Percentiles rank a stretch among this genome's conserved stretches.
Evolutionary conservation across 2,329 filamentous ascomycete species (phyloP).

Genomic region (Myriosclerotinia curreyana): DNA sequence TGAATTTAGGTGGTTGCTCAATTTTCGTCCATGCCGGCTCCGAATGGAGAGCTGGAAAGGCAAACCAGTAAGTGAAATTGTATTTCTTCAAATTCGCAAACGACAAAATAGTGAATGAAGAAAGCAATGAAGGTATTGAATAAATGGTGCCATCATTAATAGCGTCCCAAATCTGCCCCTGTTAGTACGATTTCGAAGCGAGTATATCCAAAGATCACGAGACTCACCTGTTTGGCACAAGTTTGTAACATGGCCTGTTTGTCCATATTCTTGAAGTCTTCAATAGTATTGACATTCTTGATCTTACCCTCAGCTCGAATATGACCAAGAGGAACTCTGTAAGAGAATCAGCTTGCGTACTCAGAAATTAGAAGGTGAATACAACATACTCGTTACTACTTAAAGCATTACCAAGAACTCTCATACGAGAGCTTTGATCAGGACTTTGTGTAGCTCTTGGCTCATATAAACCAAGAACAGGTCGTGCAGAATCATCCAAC

Average conservation of each 20-base stretch:
- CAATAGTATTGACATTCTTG: slow-evolving; percentile 92
- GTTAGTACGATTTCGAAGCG: slow-evolving; percentile 13
- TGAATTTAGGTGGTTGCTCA: slow-evolving; percentile 52
- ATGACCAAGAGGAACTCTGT: slow-evolving; percentile 64
- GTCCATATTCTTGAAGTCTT: slow-evolving; percentile 84
- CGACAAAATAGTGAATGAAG: slow-evolving; percentile 84
- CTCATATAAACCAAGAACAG: slow-evolving; percentile 85
- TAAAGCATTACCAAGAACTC: slow-evolving; percentile 82
- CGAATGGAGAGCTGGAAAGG: slow-evolving; percentile 88
- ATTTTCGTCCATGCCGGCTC: slow-evolving; percentile 75
- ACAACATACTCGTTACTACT: slow-evolving; percentile 77
- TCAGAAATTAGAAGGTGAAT: slow-evolving; percentile 3
- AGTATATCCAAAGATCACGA: neutral
- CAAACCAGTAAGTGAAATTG: slow-evolving; percentile 97
- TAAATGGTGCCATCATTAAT: slow-evolving; percentile 97
- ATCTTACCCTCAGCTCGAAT: slow-evolving; percentile 90
- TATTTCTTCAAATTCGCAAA: slow-evolving; percentile 98
- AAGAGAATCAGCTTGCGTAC: slow-evolving; percentile 19
- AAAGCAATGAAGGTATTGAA: slow-evolving; percentile 85
- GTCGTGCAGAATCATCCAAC: slow-evolving; percentile 87
- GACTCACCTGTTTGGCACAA: slow-evolving; percentile 70
- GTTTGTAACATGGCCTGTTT: slow-evolving; percentile 74
- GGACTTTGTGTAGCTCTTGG: slow-evolving; percentile 68
- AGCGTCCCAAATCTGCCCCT: slow-evolving; percentile 85
- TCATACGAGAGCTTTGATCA: slow-evolving; percentile 80